phyloP scores from a whole-genome alignment of 106 monocot species.

The Dendrobium huoshanense region DNA sequence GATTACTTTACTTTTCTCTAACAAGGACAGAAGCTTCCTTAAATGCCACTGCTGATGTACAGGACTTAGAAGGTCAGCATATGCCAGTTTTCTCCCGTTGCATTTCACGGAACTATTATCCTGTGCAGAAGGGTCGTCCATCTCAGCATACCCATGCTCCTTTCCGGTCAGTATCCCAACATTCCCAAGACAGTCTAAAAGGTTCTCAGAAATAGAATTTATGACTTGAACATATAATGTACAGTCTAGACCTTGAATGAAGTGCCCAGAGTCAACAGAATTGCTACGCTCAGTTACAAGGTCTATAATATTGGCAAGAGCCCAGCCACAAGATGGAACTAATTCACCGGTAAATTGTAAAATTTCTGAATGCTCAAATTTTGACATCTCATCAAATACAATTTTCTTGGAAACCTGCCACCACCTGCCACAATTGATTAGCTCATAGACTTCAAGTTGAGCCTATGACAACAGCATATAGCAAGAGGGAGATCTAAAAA shows the following conservation, averaged over 20 bases:
- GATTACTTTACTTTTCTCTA: conserved; percentile 15
- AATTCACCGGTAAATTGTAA: conserved; percentile 12
- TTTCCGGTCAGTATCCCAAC: conserved; percentile 10
- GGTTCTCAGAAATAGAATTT: conserved; percentile 50
- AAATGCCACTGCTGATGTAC: conserved; percentile 89
- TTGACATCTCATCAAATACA: conserved; percentile 50
- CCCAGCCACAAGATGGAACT: conserved; percentile 68
- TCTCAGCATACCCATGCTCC: conserved; percentile 6
- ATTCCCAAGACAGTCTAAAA: conserved; percentile 48
- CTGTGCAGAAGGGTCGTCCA: conserved; percentile 13
- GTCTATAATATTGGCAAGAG: conserved; percentile 66
- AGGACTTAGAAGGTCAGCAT: conserved; percentile 56
- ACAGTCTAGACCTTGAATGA: conserved; percentile 50
- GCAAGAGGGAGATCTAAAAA: conserved; percentile 1
- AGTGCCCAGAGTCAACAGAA: conserved; percentile 31
- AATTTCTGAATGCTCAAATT: conserved; percentile 29
- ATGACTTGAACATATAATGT: conserved; percentile 50
- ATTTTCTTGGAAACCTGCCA: conserved; percentile 72
- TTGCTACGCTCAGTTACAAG: conserved; percentile 40
- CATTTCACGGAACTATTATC: conserved; percentile 7
- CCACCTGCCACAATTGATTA: conserved; percentile 77
- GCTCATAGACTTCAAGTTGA: conserved; percentile 23
- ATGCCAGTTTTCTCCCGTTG: conserved; percentile 18
- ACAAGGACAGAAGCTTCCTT: conserved; percentile 45
- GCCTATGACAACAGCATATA: not conserved